These are phyloP conservation scores for Ascochyta viciae-villosae DNA, from an alignment of 2,329 filamentous ascomycete species.

Conservation along the genomic window DNA sequence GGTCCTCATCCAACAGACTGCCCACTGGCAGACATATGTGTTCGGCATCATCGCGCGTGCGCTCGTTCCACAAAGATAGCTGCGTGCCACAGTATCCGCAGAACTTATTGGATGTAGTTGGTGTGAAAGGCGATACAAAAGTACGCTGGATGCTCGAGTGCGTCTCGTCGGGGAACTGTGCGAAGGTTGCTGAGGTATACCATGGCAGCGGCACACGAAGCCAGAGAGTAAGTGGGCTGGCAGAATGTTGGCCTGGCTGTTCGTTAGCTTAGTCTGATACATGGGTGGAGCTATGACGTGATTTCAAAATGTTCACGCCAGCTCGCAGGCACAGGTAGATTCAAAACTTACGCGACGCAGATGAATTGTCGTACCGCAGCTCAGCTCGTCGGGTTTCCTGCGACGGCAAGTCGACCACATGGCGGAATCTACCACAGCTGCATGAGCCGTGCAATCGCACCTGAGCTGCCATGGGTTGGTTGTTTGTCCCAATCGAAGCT, in stretches of 20 bases:
- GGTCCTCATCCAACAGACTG: conserved; percentile 73
- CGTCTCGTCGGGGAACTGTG: conserved; percentile 78
- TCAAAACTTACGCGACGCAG: conserved; percentile 71
- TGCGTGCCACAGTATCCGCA: conserved; percentile 93
- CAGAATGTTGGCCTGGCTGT: conserved; percentile 66
- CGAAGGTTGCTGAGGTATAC: conserved; percentile 78
- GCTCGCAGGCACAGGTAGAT: background rate
- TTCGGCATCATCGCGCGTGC: conserved; percentile 72
- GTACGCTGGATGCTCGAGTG: conserved; percentile 54
- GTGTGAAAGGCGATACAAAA: conserved; percentile 52
- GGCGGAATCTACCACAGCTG: conserved; percentile 85
- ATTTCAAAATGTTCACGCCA: conserved; percentile 1
- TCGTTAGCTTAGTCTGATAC: conserved; percentile 11
- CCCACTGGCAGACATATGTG: conserved; percentile 85
- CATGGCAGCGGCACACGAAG: conserved; percentile 81
- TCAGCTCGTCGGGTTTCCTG: conserved; percentile 69
- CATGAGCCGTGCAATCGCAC: conserved; percentile 74
- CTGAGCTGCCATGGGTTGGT: conserved; percentile 44
- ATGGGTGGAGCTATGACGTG: conserved; percentile 21
- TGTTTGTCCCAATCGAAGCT: background rate
- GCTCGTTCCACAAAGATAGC: conserved; percentile 82
- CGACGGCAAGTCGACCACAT: conserved; percentile 74
- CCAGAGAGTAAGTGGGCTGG: conserved; percentile 78
- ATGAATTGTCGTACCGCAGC: conserved; percentile 70
- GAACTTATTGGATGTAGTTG: conserved; percentile 67